Base-by-base conservation (phyloP, 2,329 filamentous ascomycete genomes). In the Biscogniauxia sp. region DNA sequence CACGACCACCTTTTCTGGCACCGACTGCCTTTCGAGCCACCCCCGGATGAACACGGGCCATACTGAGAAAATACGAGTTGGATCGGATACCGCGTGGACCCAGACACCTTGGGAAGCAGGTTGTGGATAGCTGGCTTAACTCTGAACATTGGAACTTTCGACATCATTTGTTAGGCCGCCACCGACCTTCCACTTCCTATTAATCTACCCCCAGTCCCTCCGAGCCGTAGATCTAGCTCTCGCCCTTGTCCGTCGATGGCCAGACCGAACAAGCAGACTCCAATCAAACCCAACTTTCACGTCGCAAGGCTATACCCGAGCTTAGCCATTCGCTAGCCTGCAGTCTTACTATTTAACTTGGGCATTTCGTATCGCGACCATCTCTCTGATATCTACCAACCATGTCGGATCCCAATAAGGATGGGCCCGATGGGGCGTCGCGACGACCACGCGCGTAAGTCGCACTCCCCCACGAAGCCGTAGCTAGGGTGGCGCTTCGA, bases 391-490 rank as follows among this genome's bases (percentile, higher is more conserved):
- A 51, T 45, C 52, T 45, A 59, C 51, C 51, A 62, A 51, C 54
- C 55, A 71, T 71, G 69, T 56, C 69, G 7, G 67, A 70, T 28
- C 58, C 65, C 41, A 64, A 49, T 37, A 67, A 66, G 49, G 55
- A 64, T 53, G 57, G 61, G 60, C 61, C 68, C 20, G 65, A 68
- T 53, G 66, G 68, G 45, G 63, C 69, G 11, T 65, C 67, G 13
- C 66, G 67, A 28, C 60, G 69, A 53, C 64, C 67, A 28, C 66
- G 69, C 58, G 69, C 69, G 69, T 71, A 65, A 71, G 69, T 71
- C 26, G 9, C 58, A n/a, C 32, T 49, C 19, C 26, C 2, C 9
- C 17, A 26, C 52, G 56, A 20, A 23, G 23, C 26, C 13, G 59
- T 20, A 11, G 2, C 8, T 15, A 4, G 50, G 53, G 7, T n/a